Conservation (phyloP, 2,329 filamentous ascomycete genomes). For the Cytospora leucostoma region DNA sequence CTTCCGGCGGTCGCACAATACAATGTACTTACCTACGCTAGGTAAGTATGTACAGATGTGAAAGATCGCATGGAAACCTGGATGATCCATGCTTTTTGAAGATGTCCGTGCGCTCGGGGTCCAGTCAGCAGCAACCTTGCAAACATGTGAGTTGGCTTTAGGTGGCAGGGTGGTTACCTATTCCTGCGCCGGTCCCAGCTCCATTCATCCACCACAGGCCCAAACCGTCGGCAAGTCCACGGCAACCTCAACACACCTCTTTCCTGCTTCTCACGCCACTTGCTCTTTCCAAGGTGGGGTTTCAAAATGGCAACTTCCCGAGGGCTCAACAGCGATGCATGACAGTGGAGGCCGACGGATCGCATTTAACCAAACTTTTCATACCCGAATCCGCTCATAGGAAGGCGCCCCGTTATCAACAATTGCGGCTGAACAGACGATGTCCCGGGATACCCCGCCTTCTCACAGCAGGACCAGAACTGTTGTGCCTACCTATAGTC, state of each 20-base stretch:
- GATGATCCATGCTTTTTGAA: neutral
- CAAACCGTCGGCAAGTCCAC: neutral
- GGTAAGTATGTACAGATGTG: too few relatives aligned
- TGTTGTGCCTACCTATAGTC: neutral
- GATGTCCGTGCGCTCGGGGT: neutral
- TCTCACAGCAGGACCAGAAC: constrained; percentile 2
- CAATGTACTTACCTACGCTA: neutral
- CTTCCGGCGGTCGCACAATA: neutral
- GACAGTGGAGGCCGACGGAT: neutral
- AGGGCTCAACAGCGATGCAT: neutral
- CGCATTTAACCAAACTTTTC: neutral
- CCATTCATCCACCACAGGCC: neutral
- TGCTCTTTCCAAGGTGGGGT: neutral
- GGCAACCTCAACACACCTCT: constrained; percentile 3
- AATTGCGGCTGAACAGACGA: constrained; percentile 14
- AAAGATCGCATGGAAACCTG: neutral
- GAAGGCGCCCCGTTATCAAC: neutral
- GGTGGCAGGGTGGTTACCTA: neutral
- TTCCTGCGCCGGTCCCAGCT: neutral
- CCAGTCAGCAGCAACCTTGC: too few relatives aligned
- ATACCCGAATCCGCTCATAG: too few relatives aligned
- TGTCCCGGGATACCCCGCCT: constrained; percentile 5
- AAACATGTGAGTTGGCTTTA: too few relatives aligned
- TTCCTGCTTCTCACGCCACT: constrained; percentile 15
- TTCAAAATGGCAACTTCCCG: neutral